Percentiles rank a stretch among this genome's conserved stretches.
phyloP scores from a whole-genome alignment of 257 asterid species.

The Anisodus acutangulus region DNA sequence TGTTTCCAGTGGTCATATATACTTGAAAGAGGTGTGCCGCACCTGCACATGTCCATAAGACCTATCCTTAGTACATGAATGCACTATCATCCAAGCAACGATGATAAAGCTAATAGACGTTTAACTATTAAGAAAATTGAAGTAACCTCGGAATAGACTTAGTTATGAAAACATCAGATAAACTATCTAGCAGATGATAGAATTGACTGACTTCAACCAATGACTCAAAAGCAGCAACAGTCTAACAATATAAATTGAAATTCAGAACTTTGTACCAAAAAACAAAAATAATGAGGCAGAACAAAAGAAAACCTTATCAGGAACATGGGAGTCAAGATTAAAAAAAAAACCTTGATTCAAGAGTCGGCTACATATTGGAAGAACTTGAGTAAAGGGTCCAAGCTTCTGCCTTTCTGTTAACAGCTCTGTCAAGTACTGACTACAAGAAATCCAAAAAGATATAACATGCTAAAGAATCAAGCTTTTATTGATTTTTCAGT shows the following conservation, averaged over 20 bases:
- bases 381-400: conserved; percentile 70
- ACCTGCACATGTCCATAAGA: background rate
- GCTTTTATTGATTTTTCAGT: background rate
- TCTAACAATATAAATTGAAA: background rate
- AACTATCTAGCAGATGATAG: background rate
- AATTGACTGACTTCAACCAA: background rate
- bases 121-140: too few relatives aligned
- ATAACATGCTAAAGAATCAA: background rate
- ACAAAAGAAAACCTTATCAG: background rate
- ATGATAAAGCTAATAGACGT: background rate
- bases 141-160: background rate
- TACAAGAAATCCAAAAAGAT: conserved; percentile 40
- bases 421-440: conserved; percentile 77
- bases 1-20: background rate
- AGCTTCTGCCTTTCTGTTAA: conserved; percentile 79
- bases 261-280: background rate
- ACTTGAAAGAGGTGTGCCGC: background rate
- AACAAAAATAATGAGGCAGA: background rate
- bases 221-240: background rate
- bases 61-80: background rate
- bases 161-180: background rate
- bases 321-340: conserved; percentile 24
- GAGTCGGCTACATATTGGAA: conserved; percentile 75
- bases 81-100: background rate
- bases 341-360: conserved; percentile 72